Conservation (phyloP, 2,329 filamentous ascomycete species). For the Aspergillus fischeri region DNA sequence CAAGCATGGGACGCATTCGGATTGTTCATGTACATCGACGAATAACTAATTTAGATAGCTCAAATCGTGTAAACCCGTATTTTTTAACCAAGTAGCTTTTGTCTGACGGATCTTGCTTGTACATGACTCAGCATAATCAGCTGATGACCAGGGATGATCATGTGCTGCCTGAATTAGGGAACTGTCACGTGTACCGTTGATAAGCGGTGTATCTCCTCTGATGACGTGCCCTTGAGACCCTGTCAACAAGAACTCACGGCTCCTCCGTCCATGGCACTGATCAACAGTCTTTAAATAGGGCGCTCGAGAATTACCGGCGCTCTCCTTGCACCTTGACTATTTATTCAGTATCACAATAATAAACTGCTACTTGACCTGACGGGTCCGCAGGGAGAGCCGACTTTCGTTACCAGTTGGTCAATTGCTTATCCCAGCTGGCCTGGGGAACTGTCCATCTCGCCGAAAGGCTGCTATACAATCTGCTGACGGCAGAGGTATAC, state of each 20-base stretch:
- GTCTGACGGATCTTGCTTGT: too few species aligned
- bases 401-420: slow-evolving; percentile 11
- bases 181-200: slow-evolving; percentile 12
- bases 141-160: not conserved
- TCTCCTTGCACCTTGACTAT: not conserved
- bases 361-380: not conserved
- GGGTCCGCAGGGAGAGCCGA: not conserved
- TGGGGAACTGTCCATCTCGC: not conserved
- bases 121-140: not conserved
- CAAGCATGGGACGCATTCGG: slow-evolving; percentile 4
- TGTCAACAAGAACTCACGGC: not conserved
- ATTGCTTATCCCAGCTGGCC: slow-evolving; percentile 18
- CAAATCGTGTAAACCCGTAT: not conserved
- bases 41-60: slow-evolving; percentile 13
- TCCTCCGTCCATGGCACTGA: not conserved
- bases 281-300: not conserved
- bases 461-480: not conserved
- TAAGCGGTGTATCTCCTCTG: slow-evolving; percentile 13
- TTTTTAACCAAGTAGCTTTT: not conserved
- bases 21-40: slow-evolving; percentile 19
- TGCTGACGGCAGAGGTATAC: not conserved
- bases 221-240: not conserved
- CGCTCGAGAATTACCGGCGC: not conserved
- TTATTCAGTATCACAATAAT: not conserved
- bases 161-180: not conserved